Conservation (phyloP, 768 basidiomycete species). For the Strobilomyces confusus region DNA sequence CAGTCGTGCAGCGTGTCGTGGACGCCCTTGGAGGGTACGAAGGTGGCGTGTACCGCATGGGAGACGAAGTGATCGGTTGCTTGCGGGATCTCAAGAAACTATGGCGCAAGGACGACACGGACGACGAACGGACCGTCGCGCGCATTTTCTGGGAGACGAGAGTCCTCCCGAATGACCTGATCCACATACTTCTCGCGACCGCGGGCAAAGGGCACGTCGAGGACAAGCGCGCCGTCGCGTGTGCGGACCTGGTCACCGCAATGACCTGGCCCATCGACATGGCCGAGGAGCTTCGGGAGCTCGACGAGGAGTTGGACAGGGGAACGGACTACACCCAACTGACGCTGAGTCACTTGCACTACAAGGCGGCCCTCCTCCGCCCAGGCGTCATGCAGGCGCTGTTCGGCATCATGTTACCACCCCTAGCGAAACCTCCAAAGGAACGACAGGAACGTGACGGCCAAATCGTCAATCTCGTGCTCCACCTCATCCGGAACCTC, state of each 20-base stretch:
- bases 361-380: constrained; percentile 72
- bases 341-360: constrained; percentile 73
- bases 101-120: constrained; percentile 95
- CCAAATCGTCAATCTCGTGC: constrained; percentile 81
- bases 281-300: constrained; percentile 89
- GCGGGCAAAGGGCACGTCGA: constrained; percentile 75
- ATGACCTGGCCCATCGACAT: constrained; percentile 99
- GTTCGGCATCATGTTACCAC: constrained; percentile 73
- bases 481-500: constrained; percentile 92
- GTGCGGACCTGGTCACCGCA: constrained; percentile 87
- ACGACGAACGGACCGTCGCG: constrained; percentile 94
- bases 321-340: constrained; percentile 89
- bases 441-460: constrained; percentile 77
- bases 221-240: constrained; percentile 78
- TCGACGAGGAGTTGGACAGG: constrained; percentile 73
- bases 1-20: constrained; percentile 69
- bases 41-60: constrained; percentile 62
- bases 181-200: constrained; percentile 80
- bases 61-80: constrained; percentile 79
- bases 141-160: constrained; percentile 90
- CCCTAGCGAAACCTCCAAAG: constrained; percentile 62
- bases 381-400: constrained; percentile 68
- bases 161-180: constrained; percentile 79
- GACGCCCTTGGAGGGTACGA: constrained; percentile 80
- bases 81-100: constrained; percentile 92